Percentiles rank a stretch among this genome's conserved stretches.
Evolutionary conservation across 2,329 filamentous ascomycete genomes (phyloP).

Genomic region (Pestalotiopsis sp.): DNA sequence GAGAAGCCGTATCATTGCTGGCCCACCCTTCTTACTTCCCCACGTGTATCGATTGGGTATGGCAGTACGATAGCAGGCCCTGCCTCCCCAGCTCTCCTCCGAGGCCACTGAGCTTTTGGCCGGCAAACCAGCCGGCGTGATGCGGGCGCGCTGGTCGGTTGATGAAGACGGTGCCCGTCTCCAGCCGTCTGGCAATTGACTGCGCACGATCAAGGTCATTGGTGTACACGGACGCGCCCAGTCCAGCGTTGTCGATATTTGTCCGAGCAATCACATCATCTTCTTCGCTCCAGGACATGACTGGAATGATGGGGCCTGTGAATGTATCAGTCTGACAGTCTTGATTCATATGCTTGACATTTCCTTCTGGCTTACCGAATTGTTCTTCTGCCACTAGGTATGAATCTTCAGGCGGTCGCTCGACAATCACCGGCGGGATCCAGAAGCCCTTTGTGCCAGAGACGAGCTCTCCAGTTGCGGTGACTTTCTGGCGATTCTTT

Average conservation of each 20-base stretch:
- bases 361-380: conserved; percentile 31
- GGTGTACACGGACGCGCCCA: conserved; percentile 55
- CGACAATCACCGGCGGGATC: conserved; percentile 57
- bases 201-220: conserved; percentile 48
- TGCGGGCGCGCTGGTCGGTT: conserved; percentile 44
- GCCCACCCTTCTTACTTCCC: conserved; percentile 19
- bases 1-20: not conserved
- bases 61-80: conserved; percentile 29
- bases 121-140: conserved; percentile 44
- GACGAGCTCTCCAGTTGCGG: conserved; percentile 40
- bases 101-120: conserved; percentile 39
- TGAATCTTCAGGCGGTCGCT: conserved; percentile 58
- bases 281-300: conserved; percentile 43
- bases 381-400: conserved; percentile 57
- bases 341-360: too few relatives aligned
- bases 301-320: conserved; percentile 41
- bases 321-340: too few relatives aligned
- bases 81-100: conserved; percentile 14
- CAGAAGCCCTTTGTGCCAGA: conserved; percentile 50
- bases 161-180: conserved; percentile 56
- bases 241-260: conserved; percentile 49
- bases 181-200: conserved; percentile 44
- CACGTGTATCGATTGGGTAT: conserved; percentile 32
- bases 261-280: conserved; percentile 46
- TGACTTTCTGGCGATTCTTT: conserved; percentile 45